Evolutionary conservation across 768 basidiomycete species (phyloP), one percentile per base, ranked within the genome.

Genomic region (Mycena maculata): DNA sequence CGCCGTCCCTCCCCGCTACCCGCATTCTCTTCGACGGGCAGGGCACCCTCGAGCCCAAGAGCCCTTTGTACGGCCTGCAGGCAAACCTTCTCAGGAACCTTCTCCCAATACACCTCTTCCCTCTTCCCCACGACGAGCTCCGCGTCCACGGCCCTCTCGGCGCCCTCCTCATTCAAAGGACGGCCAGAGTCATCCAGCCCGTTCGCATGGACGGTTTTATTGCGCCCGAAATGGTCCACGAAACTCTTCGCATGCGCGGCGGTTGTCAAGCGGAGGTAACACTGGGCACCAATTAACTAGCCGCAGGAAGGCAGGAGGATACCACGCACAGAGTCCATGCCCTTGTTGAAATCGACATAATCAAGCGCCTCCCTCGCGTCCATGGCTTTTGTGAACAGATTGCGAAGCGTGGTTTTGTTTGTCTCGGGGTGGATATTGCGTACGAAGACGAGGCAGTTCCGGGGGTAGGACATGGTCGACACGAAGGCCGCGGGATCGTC

Each of bases 291-390:
- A 59, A 38, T 23, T 22, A 22, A 22, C n/a, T 8, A n/a, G 8
- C 48, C 38, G 30, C n/a, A 27, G 15, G 30, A 49, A 31, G 11
- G 25, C 2, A 25, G 44, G 50, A 45, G 53, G 23, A 11, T 53
- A 68, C n/a, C n/a, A 80, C 88, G 49, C 71, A 93, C 93, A 20
- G 85, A 84, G 68, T 92, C 88, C 83, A 91, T 88, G 18, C 91
- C 90, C 75, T 93, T 94, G 69, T 75, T 88, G 75, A 87, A 94
- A 77, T 95, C 93, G 20, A 94, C 85, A 60, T 95, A 95, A 72
- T 94, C 91, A 30, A 95, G 76, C 2, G 82, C 86, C 9, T 78
- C 77, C 28, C 65, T 36, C 45, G 36, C 50, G 10, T 67, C 42
- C 8, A 88, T 83, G 2, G 86, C 83, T 9, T 73, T 74, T 0